Evolutionary conservation across 305 asterid species (phyloP).

Genomic region (Solanum hybrid): DNA sequence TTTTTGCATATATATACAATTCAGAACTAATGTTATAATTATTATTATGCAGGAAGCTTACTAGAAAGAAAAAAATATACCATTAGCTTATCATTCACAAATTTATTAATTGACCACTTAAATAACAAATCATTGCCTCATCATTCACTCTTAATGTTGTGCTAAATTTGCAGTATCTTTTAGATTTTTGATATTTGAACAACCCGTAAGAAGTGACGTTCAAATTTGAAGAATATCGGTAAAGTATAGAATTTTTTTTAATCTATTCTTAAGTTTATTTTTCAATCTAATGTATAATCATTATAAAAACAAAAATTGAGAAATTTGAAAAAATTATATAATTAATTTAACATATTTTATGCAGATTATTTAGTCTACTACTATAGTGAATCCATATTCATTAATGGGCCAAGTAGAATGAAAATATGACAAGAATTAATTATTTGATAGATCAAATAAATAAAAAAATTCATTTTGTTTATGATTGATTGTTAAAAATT

Average conservation of each 20-base stretch:
- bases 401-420: background rate
- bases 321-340: no score
- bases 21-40: background rate
- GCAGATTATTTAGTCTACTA: background rate
- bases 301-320: no score
- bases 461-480: background rate
- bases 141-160: background rate
- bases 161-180: background rate
- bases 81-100: background rate
- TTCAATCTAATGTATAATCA: background rate
- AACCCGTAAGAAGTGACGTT: background rate
- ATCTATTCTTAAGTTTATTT: background rate
- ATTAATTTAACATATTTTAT: background rate
- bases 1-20: no score
- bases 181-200: background rate
- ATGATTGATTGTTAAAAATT: background rate
- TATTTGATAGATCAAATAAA: background rate
- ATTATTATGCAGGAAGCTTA: background rate
- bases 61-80: background rate
- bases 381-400: background rate
- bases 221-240: background rate
- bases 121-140: background rate
- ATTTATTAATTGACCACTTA: background rate
- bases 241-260: background rate
- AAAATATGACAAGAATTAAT: background rate